Conservation (phyloP, 768 basidiomycete species). For the Dentipellis sp. region DNA sequence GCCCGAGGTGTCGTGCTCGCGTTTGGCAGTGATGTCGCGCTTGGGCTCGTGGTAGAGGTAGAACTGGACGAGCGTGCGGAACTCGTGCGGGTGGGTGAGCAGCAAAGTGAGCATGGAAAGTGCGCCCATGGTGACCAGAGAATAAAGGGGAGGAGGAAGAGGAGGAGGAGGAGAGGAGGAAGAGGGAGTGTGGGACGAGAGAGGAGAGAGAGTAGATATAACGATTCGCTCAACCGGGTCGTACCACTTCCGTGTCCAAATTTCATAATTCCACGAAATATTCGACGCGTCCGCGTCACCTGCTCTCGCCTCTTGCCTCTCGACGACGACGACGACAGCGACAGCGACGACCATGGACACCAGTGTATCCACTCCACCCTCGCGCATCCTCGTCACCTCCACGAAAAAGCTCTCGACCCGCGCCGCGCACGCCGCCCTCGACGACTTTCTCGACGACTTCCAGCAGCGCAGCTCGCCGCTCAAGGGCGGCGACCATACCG, state of each 20-base stretch:
- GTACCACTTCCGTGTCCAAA: background rate
- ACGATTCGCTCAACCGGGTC: background rate
- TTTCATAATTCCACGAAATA: background rate
- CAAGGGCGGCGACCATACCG: conserved; percentile 26
- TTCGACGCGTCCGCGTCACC: background rate
- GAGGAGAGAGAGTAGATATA: background rate
- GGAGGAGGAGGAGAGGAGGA: background rate
- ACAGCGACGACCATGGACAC: conserved; percentile 6
- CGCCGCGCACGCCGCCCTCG: conserved; percentile 18
- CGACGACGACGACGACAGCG: background rate
- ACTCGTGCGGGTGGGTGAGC: conserved; percentile 76
- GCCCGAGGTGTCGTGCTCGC: conserved; percentile 72
- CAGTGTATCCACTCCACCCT: conserved; percentile 17
- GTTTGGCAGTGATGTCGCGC: conserved; percentile 70
- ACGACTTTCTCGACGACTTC: conserved; percentile 23
- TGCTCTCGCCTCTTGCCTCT: background rate
- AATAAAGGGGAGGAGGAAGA: background rate
- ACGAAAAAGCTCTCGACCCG: conserved; percentile 18
- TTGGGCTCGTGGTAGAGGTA: conserved; percentile 72
- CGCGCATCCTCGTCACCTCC: conserved; percentile 2
- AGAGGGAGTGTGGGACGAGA: background rate
- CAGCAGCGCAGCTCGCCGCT: conserved; percentile 20
- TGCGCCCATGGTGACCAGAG: conserved; percentile 34
- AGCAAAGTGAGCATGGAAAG: conserved; percentile 56
- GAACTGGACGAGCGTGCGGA: conserved; percentile 77